Evolutionary conservation across 495 filamentous ascomycete genomes (phyloP).

Genomic region (Penicillium robsamsonii): DNA sequence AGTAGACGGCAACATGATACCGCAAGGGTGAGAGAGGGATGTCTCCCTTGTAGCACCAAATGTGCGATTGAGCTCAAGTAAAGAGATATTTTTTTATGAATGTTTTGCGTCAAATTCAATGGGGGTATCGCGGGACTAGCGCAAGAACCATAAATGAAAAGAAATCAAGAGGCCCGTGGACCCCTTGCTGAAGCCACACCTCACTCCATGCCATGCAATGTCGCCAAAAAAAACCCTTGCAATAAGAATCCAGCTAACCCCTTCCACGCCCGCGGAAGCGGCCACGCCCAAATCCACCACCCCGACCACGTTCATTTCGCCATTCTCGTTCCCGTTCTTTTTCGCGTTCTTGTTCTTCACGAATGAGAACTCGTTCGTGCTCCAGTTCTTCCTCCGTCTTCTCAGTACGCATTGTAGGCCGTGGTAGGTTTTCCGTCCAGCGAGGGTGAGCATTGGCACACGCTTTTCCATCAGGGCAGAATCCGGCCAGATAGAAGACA

Average conservation of each 20-base stretch:
- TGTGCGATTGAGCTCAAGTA: background rate
- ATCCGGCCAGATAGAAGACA: slow-evolving; percentile 85
- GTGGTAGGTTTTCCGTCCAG: slow-evolving; percentile 70
- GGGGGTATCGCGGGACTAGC: slow-evolving; percentile 22
- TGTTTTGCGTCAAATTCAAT: slow-evolving; percentile 5
- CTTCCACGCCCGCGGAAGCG: slow-evolving; percentile 48
- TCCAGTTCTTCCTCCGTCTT: slow-evolving; percentile 63
- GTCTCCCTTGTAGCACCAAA: background rate
- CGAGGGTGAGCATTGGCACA: slow-evolving; percentile 82
- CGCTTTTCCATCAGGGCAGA: slow-evolving; percentile 80
- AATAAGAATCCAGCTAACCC: slow-evolving; percentile 24
- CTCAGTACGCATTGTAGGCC: slow-evolving; percentile 62
- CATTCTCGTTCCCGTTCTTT: slow-evolving; percentile 52
- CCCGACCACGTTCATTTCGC: slow-evolving; percentile 48
- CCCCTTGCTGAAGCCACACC: slow-evolving; percentile 4
- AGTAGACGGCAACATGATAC: background rate
- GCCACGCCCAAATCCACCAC: slow-evolving; percentile 51
- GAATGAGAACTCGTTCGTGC: slow-evolving; percentile 53
- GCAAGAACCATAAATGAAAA: slow-evolving; percentile 8
- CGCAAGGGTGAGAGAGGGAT: background rate
- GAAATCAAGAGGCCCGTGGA: background rate
- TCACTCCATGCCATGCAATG: slow-evolving; percentile 16
- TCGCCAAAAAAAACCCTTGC: slow-evolving; percentile 8
- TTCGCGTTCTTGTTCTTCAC: slow-evolving; percentile 52
- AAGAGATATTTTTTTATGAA: background rate